These are phyloP conservation scores for Ocimum tenuiflorum DNA, from an alignment of 257 asterid species.

Conservation along the genomic window DNA sequence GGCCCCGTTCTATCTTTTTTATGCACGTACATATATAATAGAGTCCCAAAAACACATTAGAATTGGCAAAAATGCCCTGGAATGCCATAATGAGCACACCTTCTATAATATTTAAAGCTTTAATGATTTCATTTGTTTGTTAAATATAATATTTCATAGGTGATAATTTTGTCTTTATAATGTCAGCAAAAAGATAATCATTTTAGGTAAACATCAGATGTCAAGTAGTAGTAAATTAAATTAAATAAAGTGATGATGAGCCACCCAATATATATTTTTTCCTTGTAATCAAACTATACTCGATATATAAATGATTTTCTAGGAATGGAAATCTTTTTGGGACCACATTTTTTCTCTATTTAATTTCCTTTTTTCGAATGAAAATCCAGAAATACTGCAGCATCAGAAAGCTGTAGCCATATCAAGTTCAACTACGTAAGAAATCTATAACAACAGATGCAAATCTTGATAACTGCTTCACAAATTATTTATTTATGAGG, in stretches of 20 bases:
- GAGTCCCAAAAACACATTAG: neutral
- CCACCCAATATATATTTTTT: neutral
- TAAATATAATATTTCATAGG: neutral
- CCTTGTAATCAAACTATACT: slow-evolving; percentile 3
- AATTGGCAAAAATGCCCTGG: neutral
- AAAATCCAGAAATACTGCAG: slow-evolving; percentile 17
- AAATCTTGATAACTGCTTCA: slow-evolving; percentile 23
- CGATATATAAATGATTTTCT: slow-evolving; percentile 26
- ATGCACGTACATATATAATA: no score
- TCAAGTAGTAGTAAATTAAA: slow-evolving; percentile 14
- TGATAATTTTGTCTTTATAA: slow-evolving; percentile 25
- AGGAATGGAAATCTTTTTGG: slow-evolving; percentile 32
- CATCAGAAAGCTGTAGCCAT: slow-evolving; percentile 6
- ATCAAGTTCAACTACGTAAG: slow-evolving; percentile 30
- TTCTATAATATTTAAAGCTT: neutral
- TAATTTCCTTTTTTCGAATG: neutral
- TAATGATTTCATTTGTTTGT: neutral
- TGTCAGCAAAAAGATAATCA: slow-evolving; percentile 25
- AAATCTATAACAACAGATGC: slow-evolving; percentile 33
- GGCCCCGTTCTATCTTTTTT: no score
- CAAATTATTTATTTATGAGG: no score
- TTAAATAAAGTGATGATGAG: neutral
- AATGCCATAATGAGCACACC: neutral
- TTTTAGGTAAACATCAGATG: slow-evolving; percentile 27
- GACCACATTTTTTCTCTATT: slow-evolving; percentile 24